Conservation (phyloP, 2,329 filamentous ascomycete species). For the Paecilomyces sp. region DNA sequence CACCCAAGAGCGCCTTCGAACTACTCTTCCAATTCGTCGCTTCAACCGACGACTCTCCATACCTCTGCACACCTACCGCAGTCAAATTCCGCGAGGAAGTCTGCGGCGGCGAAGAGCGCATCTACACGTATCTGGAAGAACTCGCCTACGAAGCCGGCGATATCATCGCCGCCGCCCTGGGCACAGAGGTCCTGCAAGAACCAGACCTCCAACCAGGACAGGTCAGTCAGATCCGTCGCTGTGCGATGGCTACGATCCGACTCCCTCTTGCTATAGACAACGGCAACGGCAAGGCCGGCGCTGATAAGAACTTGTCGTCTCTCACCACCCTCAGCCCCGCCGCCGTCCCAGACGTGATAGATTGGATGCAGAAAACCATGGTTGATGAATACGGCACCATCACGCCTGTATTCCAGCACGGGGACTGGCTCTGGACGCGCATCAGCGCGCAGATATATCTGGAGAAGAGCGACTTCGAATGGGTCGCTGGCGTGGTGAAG, state of each 20-base stretch:
- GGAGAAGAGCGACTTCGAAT: conserved; percentile 71
- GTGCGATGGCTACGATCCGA: conserved; percentile 65
- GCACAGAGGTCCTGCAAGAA: conserved; percentile 63
- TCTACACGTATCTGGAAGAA: conserved; percentile 55
- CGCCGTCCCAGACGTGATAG: conserved; percentile 35
- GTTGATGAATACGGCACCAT: conserved; percentile 63
- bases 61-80: conserved; percentile 63
- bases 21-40: conserved; percentile 69
- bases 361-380: conserved; percentile 54
- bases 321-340: conserved; percentile 28
- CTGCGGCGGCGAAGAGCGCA: conserved; percentile 66
- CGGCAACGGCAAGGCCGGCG: conserved; percentile 10
- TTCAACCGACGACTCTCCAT: conserved; percentile 66
- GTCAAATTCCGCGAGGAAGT: conserved; percentile 62
- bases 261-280: conserved; percentile 54
- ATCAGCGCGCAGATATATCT: conserved; percentile 79
- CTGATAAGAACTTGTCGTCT: conserved; percentile 1
- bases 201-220: conserved; percentile 20
- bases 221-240: conserved; percentile 47
- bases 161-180: conserved; percentile 54
- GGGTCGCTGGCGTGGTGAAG: conserved; percentile 54
- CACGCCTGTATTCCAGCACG: conserved; percentile 57
- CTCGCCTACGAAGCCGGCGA: conserved; percentile 60
- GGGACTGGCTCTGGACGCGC: conserved; percentile 59
- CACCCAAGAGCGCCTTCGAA: conserved; percentile 54